Evolutionary conservation across 2,329 filamentous ascomycete species (phyloP).

Genomic region (Penicillium aurantiogriseum): DNA sequence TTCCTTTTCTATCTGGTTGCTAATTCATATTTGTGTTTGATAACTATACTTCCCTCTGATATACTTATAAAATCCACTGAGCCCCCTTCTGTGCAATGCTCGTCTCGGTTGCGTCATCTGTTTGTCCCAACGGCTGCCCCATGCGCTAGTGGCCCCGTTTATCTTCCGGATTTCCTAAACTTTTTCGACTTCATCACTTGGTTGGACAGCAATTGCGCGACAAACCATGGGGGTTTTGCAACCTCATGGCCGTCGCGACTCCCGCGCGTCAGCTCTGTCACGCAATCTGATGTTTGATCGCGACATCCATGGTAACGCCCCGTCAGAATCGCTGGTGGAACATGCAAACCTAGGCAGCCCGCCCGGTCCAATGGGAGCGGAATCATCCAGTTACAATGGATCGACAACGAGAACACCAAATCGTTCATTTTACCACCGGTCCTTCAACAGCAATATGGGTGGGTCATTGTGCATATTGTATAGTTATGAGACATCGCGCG

Average conservation of each 20-base stretch:
- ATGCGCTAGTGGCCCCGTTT: slow-evolving; percentile 21
- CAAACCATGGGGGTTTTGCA: slow-evolving; percentile 31
- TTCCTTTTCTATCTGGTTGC: slow-evolving; percentile 3
- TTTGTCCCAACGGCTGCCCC: slow-evolving; percentile 5
- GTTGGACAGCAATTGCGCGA: slow-evolving; percentile 11
- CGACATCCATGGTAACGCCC: slow-evolving; percentile 15
- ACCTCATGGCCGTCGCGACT: slow-evolving; percentile 31
- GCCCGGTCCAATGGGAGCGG: slow-evolving; percentile 26
- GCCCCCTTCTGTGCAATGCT: not conserved
- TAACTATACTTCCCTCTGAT: not conserved
- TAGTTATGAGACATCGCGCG: not conserved
- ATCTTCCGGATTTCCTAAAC: slow-evolving; percentile 14
- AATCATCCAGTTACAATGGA: slow-evolving; percentile 31
- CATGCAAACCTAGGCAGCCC: slow-evolving; percentile 30
- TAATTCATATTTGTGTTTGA: slow-evolving; percentile 2
- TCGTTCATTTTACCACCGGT: slow-evolving; percentile 47
- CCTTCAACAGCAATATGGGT: slow-evolving; percentile 45
- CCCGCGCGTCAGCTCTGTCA: slow-evolving; percentile 28
- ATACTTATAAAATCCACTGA: not conserved
- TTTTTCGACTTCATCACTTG: not conserved
- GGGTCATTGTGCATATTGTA: slow-evolving; percentile 11
- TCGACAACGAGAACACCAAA: slow-evolving; percentile 42
- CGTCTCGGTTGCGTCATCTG: slow-evolving; percentile 21
- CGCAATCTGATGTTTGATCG: slow-evolving; percentile 24
- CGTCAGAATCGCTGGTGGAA: slow-evolving; percentile 28